Conservation (phyloP, 345 rosid genomes). For the Gossypioides kirkii region DNA sequence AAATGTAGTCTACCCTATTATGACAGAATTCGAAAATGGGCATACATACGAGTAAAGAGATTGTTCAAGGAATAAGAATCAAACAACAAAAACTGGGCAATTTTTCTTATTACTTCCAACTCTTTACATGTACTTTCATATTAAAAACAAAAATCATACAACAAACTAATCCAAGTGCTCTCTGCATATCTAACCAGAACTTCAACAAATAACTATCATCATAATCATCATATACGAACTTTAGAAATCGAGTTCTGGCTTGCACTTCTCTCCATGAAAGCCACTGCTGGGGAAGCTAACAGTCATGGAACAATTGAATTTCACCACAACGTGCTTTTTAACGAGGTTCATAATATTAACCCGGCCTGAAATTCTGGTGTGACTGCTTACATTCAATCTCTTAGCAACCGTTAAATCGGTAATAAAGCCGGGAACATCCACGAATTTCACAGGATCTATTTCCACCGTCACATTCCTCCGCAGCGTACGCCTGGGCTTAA, state of each 20-base stretch:
- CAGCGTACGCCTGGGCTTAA: neutral
- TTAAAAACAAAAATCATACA: neutral
- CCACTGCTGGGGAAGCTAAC: neutral
- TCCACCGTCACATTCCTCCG: constrained; percentile 12
- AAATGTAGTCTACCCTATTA: no score
- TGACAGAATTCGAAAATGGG: no score
- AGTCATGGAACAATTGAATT: constrained; percentile 1
- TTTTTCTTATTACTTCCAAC: no score
- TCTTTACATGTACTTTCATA: neutral
- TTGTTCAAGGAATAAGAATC: neutral
- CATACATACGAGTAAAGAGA: neutral
- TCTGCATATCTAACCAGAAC: neutral
- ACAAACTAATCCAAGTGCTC: neutral
- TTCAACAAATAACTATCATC: neutral
- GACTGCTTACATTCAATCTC: neutral
- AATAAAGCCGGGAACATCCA: neutral
- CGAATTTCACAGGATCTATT: neutral
- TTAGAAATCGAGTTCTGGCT: constrained; percentile 6
- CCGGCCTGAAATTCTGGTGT: neutral
- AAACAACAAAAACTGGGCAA: no score
- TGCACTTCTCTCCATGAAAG: neutral
- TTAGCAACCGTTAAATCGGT: neutral
- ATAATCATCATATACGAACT: neutral
- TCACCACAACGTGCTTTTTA: neutral
- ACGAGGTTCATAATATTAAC: neutral